Base-by-base conservation (phyloP, 2,329 filamentous ascomycete genomes). In the Epichloe gansuensis region DNA sequence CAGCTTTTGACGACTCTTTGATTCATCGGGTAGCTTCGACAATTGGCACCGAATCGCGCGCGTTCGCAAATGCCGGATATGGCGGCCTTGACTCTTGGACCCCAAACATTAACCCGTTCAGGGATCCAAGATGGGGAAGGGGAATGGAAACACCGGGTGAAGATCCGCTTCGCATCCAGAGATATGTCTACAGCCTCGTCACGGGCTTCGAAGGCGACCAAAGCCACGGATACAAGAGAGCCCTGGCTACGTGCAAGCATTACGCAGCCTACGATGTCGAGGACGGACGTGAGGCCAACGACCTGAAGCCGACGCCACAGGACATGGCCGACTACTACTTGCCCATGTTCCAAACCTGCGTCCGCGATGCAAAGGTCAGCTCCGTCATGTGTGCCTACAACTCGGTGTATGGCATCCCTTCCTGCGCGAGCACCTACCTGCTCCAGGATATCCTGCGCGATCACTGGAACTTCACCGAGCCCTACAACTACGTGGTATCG, bases 251-350 rank as follows among this genome's bases (percentile, higher is more conserved):
- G 0, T 80, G 77, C 67, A 82, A 82, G 60, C 79, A 82, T 61
- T 82, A 70, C 52, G 77, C 76, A 0, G 79, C 72, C 0, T 81
- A 82, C 58, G 78, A 82, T 60, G 62, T 80, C 2, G 78, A 82
- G 59, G 53, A 61, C 23, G 75, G 73, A 66, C 67, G 76, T 11
- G 72, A 75, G 61, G 72, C 73, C 15, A 83, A 80, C 55, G 72
- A 84, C 60, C 74, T 81, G 5, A 67, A 73, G 12, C 76, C 83
- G 54, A 70, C 72, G 9, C 67, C 72, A 48, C 83, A 86, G 58
- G 83, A 88, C 55, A 67, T 87, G 4, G 73, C 76, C 0, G 83
- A 86, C 59, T 87, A 86, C 65, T 86, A 84, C 60, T 72, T 84
- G 42, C 81, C 79, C 1, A 75, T 81, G 0, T 87, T 87, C 67